Conservation (phyloP, 352 stramenopile species). For the Globisporangium viniferum region DNA sequence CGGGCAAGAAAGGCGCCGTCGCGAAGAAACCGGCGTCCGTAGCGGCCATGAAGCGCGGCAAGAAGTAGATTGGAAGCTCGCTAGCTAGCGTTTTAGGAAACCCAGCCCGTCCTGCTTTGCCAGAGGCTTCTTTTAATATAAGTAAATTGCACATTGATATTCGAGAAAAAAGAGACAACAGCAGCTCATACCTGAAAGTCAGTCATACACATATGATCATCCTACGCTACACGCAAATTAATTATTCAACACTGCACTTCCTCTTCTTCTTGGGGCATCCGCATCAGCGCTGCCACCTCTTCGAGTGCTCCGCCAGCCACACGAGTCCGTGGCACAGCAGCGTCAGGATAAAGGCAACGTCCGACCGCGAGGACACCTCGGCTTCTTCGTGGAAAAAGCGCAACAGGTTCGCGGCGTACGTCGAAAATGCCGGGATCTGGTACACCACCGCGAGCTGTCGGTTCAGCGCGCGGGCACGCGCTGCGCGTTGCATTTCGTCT, state of each 20-base stretch:
- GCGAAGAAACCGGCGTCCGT: slow-evolving; percentile 16
- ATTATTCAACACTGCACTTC: neutral
- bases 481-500: slow-evolving; percentile 66
- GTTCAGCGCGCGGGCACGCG: slow-evolving; percentile 59
- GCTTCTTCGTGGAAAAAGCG: slow-evolving; percentile 78
- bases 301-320: slow-evolving; percentile 78
- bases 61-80: slow-evolving; percentile 40
- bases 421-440: slow-evolving; percentile 76
- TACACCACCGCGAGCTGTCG: slow-evolving; percentile 68
- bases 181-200: neutral
- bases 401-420: slow-evolving; percentile 54
- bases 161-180: neutral
- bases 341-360: slow-evolving; percentile 77
- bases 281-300: slow-evolving; percentile 34
- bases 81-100: neutral
- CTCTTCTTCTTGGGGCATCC: neutral
- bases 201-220: neutral
- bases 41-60: slow-evolving; percentile 47
- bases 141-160: slow-evolving; percentile 14
- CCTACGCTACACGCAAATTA: slow-evolving; percentile 1
- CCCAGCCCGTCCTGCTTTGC: neutral
- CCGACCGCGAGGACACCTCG: slow-evolving; percentile 61
- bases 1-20: slow-evolving; percentile 12
- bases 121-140: slow-evolving; percentile 5
- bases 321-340: slow-evolving; percentile 80